Base-by-base conservation (phyloP, 2,329 filamentous ascomycete species). In the Paecilomyces sp. region DNA sequence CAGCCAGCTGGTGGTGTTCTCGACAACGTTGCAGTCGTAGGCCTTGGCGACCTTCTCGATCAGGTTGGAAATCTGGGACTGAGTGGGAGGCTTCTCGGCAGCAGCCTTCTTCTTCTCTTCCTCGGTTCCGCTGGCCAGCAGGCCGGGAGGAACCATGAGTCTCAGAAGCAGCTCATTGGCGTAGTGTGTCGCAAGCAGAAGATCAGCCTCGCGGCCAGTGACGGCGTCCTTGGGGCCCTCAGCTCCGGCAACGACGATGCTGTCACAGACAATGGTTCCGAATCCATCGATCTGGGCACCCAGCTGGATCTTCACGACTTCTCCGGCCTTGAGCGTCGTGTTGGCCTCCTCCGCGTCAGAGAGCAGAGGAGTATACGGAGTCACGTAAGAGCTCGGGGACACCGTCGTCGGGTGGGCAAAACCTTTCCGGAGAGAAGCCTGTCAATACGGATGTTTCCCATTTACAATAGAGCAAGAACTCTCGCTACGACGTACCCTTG, bases 241-340 rank as follows among this genome's bases (percentile, higher is more conserved):
- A 69, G 82, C 81, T 64, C 83, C 75, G 55, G 82, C 82, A 57
- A 95, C 88, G 61, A 97, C 77, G 67, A 97, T 83, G 61, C 91
- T 96, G 78, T 97, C 90, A 80, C 94, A 97, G 68, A 97, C 90
- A 74, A 99, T 97, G 67, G 93, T 90, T 68, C 91, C 92, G 72
- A 97, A 96, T 58, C 94, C 94, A 79, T 97, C 91, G 65, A 99
- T 97, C 81, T 99, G 94, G 57, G 94, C 94, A 72, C 94, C 94
- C n/a, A 99, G 86, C 80, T 99, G 94, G 75, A 99, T 94, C 86
- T 99, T 99, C 79, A 96, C 85, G 63, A 90, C 80, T 80, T 99
- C 94, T 63, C 88, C 89, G 57, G 88, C 84, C 81, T 96, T 90
- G 68, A 99, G 83, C 71, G 88, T 86, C 55, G 84, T 82, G 60